Conservation (phyloP, 1,284 basidiomycete genomes). For the Xerocomus nothofagi region DNA sequence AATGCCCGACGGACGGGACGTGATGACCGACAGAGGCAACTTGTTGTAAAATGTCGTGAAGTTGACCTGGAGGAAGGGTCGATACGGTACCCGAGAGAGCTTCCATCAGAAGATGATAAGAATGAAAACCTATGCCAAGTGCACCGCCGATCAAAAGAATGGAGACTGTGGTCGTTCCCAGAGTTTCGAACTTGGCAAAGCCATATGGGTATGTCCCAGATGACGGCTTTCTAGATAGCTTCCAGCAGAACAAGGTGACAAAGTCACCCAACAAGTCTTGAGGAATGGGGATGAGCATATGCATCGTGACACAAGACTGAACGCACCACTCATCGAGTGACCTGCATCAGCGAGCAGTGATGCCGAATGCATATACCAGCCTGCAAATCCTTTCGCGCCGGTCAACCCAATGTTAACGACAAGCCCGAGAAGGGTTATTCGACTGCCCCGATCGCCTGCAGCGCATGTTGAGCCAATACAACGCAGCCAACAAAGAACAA, state of each 20-base stretch:
- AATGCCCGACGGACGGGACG: conserved; percentile 48
- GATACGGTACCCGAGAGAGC: conserved; percentile 61
- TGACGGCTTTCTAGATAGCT: conserved; percentile 79
- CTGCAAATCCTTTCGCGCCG: conserved; percentile 79
- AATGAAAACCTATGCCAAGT: conserved; percentile 91
- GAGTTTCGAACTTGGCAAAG: conserved; percentile 92
- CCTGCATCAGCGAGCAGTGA: conserved; percentile 93
- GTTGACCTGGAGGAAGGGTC: conserved; percentile 54
- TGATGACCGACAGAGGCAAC: conserved; percentile 56
- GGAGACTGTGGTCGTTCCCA: conserved; percentile 85
- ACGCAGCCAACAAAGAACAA: conserved; percentile 6
- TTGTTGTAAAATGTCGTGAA: conserved; percentile 60
- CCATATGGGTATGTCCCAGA: conserved; percentile 82
- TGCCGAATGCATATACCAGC: conserved; percentile 88
- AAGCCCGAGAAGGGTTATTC: conserved; percentile 86
- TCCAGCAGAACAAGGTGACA: conserved; percentile 92
- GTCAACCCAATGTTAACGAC: conserved; percentile 84
- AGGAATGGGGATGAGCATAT: conserved; percentile 4
- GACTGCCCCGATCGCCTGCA: conserved; percentile 76
- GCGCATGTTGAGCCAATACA: conserved; percentile 7
- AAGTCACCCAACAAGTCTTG: conserved; percentile 86
- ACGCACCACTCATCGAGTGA: conserved; percentile 86
- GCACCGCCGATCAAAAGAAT: conserved; percentile 85
- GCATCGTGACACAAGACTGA: neutral
- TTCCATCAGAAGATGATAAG: conserved; percentile 77